These are phyloP conservation scores for Mycena galericulata DNA, from an alignment of 768 basidiomycete species.

Conservation along the genomic window DNA sequence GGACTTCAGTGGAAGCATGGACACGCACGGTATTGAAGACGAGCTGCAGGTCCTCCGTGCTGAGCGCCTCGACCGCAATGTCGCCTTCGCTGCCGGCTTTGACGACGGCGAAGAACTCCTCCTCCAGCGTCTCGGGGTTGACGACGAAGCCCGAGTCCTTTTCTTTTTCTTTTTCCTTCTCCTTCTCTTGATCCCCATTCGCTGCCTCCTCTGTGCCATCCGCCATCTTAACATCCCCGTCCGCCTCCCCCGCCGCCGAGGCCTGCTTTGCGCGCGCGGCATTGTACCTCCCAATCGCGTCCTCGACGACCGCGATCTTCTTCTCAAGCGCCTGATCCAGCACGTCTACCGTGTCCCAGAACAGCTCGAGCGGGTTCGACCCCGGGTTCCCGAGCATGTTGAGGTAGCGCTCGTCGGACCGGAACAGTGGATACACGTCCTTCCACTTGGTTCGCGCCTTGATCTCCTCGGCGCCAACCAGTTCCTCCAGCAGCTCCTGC, in stretches of 20 bases:
- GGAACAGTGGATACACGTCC: conserved; percentile 82
- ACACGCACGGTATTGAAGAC: conserved; percentile 74
- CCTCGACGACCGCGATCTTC: conserved; percentile 77
- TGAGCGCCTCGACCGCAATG: conserved; percentile 60
- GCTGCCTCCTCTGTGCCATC: conserved; percentile 46
- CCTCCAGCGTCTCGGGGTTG: conserved; percentile 69
- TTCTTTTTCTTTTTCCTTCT: conserved; percentile 31
- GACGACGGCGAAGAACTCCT: conserved; percentile 71
- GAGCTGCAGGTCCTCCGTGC: conserved; percentile 62
- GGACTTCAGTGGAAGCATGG: not conserved
- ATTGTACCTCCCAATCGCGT: conserved; percentile 66
- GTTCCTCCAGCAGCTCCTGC: conserved; percentile 77
- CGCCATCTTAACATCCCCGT: conserved; percentile 45
- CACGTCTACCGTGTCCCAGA: conserved; percentile 93
- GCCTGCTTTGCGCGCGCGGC: conserved; percentile 46
- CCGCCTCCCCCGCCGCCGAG: conserved; percentile 49
- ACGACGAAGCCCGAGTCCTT: conserved; percentile 53
- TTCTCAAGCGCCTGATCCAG: conserved; percentile 88
- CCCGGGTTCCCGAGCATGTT: conserved; percentile 93
- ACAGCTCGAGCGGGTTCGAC: conserved; percentile 94
- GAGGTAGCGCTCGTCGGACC: conserved; percentile 85
- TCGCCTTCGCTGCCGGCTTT: conserved; percentile 62
- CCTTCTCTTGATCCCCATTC: conserved; percentile 35
- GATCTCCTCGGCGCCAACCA: conserved; percentile 76
- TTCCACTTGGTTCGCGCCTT: conserved; percentile 93